Base-by-base conservation (phyloP, 2,329 filamentous ascomycete species). In the Alternaria dauci region DNA sequence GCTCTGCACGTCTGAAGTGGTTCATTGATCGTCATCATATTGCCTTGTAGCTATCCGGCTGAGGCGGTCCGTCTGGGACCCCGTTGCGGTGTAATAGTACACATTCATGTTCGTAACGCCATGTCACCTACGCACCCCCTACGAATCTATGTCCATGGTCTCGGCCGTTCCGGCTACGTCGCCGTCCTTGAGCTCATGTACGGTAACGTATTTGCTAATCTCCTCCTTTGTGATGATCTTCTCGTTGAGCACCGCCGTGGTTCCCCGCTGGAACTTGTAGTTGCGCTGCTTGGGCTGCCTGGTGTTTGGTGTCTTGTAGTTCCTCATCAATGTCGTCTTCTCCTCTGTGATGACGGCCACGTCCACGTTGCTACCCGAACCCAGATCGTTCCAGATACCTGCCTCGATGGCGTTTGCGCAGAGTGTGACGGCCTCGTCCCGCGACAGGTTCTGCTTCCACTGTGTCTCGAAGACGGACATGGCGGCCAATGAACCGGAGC, bases 301-400 rank as follows among this genome's bases (percentile, higher is more conserved):
- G 84, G 93, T 89, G 81, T 99, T 99, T 60, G 95, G 95, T 79
- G 87, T 94, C 79, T 96, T 91, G 84, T 91, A 95, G 83, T 97
- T 97, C 76, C 95, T 87, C 86, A 96, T 86, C 77, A 99, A 82
- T 28, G 92, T 95, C 28, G 95, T 97, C 89, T 97, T 97, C 72
- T 97, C 94, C 73, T 90, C 87, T 63, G 94, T 96, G 78, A 99
- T 99, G 73, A 99, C 88, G 67, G 93, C 94, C 34, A 99, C 91
- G 76, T 99, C 96, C 59, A 99, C 95, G 78, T 99, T 99, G 78
- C 92, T 96, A 73, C 95, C 95, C 4, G 93, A 97, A 14, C 95
- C 95, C 78, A 99, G 79, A 81, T 99, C 95, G 85, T 99, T 99
- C 85, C 95, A 99, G 82, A 99, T 96, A 89, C 95, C 95, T 11